phyloP scores from a whole-genome alignment of 2,329 filamentous ascomycete species.

The Corynespora cassiicola region DNA sequence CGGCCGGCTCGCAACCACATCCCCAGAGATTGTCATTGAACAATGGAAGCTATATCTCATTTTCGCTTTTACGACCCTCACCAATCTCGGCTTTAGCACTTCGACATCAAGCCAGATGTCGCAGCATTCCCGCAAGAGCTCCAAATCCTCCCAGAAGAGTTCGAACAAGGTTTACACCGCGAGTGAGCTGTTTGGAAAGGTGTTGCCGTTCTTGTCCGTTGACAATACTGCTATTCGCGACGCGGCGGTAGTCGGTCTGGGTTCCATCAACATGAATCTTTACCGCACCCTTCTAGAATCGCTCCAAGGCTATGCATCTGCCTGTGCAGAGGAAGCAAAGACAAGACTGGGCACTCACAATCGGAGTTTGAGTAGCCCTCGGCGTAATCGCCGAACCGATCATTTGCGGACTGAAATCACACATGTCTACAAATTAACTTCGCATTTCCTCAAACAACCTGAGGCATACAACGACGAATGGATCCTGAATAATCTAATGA shows the following conservation, averaged over 20 bases:
- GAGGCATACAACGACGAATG: conserved; percentile 87
- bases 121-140: conserved; percentile 83
- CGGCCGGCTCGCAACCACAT: conserved; percentile 66
- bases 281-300: conserved; percentile 91
- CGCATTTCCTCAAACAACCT: conserved; percentile 81
- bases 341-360: conserved; percentile 78
- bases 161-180: conserved; percentile 87
- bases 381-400: conserved; percentile 83
- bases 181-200: conserved; percentile 84
- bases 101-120: conserved; percentile 65
- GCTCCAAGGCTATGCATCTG: conserved; percentile 82
- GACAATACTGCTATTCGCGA: conserved; percentile 82
- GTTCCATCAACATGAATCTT: conserved; percentile 92
- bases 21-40: conserved; percentile 88
- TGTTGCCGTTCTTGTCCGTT: conserved; percentile 85
- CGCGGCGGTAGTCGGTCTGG: conserved; percentile 88
- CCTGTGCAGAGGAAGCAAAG: conserved; percentile 88
- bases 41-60: conserved; percentile 98
- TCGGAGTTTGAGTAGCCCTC: conserved; percentile 81
- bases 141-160: conserved; percentile 70
- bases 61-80: conserved; percentile 94
- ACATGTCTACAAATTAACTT: conserved; percentile 92
- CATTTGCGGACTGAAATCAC: conserved; percentile 91
- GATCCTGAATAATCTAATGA: conserved; percentile 86
- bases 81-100: conserved; percentile 71